phyloP scores from a whole-genome alignment of 2,329 filamentous ascomycete genomes.

The Clonostachys solani region DNA sequence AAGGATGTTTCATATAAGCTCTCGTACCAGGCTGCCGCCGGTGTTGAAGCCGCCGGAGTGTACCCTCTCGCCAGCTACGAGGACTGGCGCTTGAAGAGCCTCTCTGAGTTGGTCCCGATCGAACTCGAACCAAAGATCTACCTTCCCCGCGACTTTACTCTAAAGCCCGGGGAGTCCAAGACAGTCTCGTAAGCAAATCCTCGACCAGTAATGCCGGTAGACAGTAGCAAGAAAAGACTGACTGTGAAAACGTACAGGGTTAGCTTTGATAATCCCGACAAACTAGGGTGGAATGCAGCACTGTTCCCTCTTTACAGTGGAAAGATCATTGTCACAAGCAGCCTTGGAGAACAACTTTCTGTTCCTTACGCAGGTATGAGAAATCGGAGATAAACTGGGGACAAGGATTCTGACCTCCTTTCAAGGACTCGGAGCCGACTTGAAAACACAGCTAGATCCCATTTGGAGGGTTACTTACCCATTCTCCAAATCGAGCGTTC shows the following conservation, averaged over 20 bases:
- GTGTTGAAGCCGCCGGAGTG: slow-evolving; percentile 19
- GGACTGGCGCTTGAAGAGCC: slow-evolving; percentile 1
- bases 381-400: too few species aligned
- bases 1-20: slow-evolving; percentile 27
- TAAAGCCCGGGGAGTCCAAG: slow-evolving; percentile 16
- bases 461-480: slow-evolving; percentile 9
- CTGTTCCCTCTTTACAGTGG: slow-evolving; percentile 26
- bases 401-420: too few species aligned
- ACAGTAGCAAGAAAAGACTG: too few species aligned
- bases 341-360: slow-evolving; percentile 20
- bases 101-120: slow-evolving; percentile 1
- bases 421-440: slow-evolving; percentile 11
- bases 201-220: too few species aligned
- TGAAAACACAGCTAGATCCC: slow-evolving; percentile 10
- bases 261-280: slow-evolving; percentile 18
- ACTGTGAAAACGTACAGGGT: slow-evolving; percentile 1
- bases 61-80: slow-evolving; percentile 12
- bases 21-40: slow-evolving; percentile 21
- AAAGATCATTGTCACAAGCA: slow-evolving; percentile 20
- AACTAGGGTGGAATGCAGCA: slow-evolving; percentile 15
- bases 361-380: slow-evolving; percentile 18
- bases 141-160: slow-evolving; percentile 11
- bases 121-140: slow-evolving; percentile 12
- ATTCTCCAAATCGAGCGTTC: slow-evolving; percentile 1
- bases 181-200: slow-evolving; percentile 5